Percentiles rank a stretch among this genome's conserved stretches.
These are phyloP conservation scores for Talaromyces proteolyticus DNA, from an alignment of 495 filamentous ascomycete genomes.

Conservation along the genomic window DNA sequence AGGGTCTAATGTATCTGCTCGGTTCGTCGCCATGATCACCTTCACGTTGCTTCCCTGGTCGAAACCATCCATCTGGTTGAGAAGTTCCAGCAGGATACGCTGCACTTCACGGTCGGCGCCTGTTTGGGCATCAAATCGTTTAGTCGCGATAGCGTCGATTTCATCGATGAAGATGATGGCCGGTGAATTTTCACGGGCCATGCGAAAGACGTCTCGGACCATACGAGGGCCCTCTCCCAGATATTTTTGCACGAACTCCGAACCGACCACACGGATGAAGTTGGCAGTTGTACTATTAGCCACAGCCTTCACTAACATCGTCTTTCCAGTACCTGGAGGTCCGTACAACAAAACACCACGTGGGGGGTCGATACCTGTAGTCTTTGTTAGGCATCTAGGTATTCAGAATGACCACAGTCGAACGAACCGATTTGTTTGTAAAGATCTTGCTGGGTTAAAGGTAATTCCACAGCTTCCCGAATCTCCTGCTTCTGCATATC, in stretches of 20 bases:
- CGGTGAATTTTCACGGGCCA: conserved; percentile 96
- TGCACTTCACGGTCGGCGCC: conserved; percentile 97
- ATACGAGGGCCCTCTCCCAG: conserved; percentile 96
- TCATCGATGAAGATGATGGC: conserved; percentile 99
- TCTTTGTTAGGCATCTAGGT: conserved; percentile 14
- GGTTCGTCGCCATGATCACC: conserved; percentile 99
- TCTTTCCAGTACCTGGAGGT: conserved; percentile 95
- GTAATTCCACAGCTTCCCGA: conserved; percentile 92
- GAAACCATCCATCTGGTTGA: conserved; percentile 99
- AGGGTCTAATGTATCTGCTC: conserved; percentile 93
- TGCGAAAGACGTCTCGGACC: conserved; percentile 98
- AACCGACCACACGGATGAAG: conserved; percentile 97
- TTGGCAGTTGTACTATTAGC: conserved; percentile 97
- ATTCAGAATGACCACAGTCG: neutral
- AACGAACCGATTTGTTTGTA: conserved; percentile 85
- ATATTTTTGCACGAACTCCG: conserved; percentile 98
- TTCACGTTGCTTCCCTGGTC: conserved; percentile 98
- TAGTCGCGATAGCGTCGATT: conserved; percentile 97
- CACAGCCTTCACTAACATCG: conserved; percentile 97
- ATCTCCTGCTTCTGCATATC: conserved; percentile 99
- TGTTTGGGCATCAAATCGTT: conserved; percentile 97
- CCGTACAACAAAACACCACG: conserved; percentile 95
- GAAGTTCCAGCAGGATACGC: conserved; percentile 90
- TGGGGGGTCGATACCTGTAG: conserved; percentile 84
- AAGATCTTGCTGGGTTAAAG: conserved; percentile 93